These are phyloP conservation scores for Pseudozyma hubeiensis DNA, from an alignment of 1,284 basidiomycete genomes.

Conservation along the genomic window DNA sequence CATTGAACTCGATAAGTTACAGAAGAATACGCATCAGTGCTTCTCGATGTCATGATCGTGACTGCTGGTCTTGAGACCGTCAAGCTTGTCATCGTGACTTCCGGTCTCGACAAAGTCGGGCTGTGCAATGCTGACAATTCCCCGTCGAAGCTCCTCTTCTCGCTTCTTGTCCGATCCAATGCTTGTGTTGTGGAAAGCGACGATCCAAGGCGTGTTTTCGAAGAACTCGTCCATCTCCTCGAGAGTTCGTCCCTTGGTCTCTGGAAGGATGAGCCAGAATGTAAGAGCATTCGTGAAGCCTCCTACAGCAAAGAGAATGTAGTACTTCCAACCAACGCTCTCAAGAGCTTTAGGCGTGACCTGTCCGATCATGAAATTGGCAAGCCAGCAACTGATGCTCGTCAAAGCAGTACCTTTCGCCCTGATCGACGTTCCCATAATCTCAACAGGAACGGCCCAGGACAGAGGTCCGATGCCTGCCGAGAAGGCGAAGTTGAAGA, in stretches of 20 bases:
- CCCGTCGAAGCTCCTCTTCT: constrained; percentile 71
- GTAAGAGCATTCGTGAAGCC: constrained; percentile 76
- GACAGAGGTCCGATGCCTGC: constrained; percentile 72
- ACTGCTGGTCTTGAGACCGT: constrained; percentile 30
- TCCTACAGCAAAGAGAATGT: constrained; percentile 76
- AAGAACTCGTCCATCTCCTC: constrained; percentile 75
- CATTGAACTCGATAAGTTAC: no score
- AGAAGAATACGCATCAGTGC: constrained; percentile 3
- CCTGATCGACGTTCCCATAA: constrained; percentile 74
- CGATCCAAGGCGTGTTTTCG: constrained; percentile 72
- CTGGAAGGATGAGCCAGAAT: constrained; percentile 72
- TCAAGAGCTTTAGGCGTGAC: constrained; percentile 69
- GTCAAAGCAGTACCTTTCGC: constrained; percentile 76
- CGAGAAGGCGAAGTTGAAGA: constrained; percentile 75
- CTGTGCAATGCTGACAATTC: constrained; percentile 18
- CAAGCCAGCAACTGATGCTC: constrained; percentile 73
- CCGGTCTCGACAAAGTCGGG: constrained; percentile 12
- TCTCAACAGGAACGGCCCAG: constrained; percentile 68
- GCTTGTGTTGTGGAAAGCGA: constrained; percentile 54
- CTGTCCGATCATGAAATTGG: constrained; percentile 71
- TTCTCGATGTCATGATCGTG: constrained; percentile 35
- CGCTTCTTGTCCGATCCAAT: constrained; percentile 70
- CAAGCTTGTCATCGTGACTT: constrained; percentile 18
- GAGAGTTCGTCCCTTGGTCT: constrained; percentile 70
- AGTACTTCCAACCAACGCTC: constrained; percentile 70